These are phyloP conservation scores for Agaricus bisporus DNA, from an alignment of 768 basidiomycete species.

Conservation along the genomic window DNA sequence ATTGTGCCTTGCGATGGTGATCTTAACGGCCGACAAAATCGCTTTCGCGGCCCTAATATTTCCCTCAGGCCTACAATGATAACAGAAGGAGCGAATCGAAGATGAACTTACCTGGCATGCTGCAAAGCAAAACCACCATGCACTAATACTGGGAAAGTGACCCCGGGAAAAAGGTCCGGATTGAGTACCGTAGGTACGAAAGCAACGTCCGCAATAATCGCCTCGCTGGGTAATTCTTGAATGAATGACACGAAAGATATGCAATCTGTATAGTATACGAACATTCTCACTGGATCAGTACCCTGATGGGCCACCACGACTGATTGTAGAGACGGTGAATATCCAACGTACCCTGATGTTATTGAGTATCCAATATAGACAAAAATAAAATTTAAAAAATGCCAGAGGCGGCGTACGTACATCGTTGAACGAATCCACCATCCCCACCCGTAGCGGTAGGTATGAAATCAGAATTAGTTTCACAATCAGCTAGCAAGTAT, in stretches of 20 bases:
- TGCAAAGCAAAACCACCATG: constrained; percentile 39
- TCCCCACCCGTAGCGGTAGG: constrained; percentile 41
- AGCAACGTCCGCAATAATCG: constrained; percentile 24
- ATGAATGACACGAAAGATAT: constrained; percentile 15
- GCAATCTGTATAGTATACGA: not conserved
- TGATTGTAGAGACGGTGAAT: constrained; percentile 23
- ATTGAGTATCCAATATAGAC: not conserved
- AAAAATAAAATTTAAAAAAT: not conserved
- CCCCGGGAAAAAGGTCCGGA: constrained; percentile 39
- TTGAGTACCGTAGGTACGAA: constrained; percentile 26
- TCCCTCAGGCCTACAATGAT: not conserved
- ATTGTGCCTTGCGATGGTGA: constrained; percentile 25
- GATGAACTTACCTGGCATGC: constrained; percentile 29
- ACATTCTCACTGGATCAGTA: constrained; percentile 33
- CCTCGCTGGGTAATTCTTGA: constrained; percentile 23
- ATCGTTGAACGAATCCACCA: constrained; percentile 30
- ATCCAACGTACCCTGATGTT: constrained; percentile 23
- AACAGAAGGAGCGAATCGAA: not conserved
- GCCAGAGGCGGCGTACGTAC: constrained; percentile 22
- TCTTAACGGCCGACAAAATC: constrained; percentile 35
- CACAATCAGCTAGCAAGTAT: constrained; percentile 27
- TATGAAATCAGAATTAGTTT: constrained; percentile 33
- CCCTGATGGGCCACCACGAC: constrained; percentile 41
- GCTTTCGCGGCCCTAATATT: constrained; percentile 30
- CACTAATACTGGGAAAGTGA: constrained; percentile 33